Percentiles rank a stretch among this genome's conserved stretches.
phyloP scores from a whole-genome alignment of 1,284 basidiomycete genomes.

The Moniliella sp. region DNA sequence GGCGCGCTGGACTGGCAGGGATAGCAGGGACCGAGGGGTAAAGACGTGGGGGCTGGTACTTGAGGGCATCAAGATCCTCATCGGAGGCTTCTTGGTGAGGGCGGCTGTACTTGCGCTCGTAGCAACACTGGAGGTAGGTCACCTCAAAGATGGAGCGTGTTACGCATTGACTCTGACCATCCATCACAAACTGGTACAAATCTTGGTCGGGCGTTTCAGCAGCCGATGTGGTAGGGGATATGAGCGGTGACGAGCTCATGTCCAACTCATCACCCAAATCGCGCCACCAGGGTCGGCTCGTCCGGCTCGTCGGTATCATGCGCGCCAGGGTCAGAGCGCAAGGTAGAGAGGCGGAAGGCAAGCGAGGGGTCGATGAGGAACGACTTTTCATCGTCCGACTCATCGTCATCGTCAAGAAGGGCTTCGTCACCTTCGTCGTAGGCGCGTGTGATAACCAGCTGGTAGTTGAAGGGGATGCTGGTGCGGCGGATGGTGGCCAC shows the following conservation, averaged over 20 bases:
- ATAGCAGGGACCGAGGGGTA: too few species aligned
- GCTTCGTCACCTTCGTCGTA: constrained; percentile 89
- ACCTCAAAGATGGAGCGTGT: constrained; percentile 72
- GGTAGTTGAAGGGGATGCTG: constrained; percentile 62
- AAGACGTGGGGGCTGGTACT: constrained; percentile 16
- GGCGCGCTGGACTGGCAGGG: too few species aligned
- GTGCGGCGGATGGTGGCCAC: constrained; percentile 73
- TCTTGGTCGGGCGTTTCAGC: constrained; percentile 40
- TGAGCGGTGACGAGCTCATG: not conserved
- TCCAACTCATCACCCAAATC: constrained; percentile 48
- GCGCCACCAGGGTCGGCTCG: constrained; percentile 2
- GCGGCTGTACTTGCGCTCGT: constrained; percentile 40
- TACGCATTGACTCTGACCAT: constrained; percentile 48
- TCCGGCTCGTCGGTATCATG: not conserved
- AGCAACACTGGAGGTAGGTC: constrained; percentile 81
- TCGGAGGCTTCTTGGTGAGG: constrained; percentile 27
- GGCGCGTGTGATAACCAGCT: constrained; percentile 82
- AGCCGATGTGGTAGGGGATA: not conserved
- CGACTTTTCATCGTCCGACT: constrained; percentile 61
- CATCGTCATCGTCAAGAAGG: constrained; percentile 62
- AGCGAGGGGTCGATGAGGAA: constrained; percentile 77
- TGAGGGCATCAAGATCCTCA: constrained; percentile 30
- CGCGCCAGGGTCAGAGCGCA: constrained; percentile 6
- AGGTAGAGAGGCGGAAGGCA: constrained; percentile 42
- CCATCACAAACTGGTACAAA: constrained; percentile 56